Base-by-base conservation (phyloP, 495 filamentous ascomycete species). In the Wilcoxina mikolae region DNA sequence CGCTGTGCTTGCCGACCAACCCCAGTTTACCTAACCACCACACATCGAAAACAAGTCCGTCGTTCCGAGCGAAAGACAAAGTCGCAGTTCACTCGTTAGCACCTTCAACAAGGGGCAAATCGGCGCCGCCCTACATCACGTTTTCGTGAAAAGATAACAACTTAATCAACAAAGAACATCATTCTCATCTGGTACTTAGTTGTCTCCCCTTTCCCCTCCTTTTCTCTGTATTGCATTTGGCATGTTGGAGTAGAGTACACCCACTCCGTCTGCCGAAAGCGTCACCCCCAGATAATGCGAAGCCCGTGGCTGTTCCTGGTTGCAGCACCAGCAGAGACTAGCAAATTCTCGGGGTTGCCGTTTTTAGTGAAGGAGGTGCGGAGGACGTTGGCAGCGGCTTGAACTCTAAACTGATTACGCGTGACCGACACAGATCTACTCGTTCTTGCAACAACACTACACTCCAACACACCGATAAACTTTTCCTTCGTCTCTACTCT, bases 401-500 rank as follows among this genome's bases (percentile, higher is more conserved):
- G 46, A 49, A 49, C 46, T 49, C 49, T n/a, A 25, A 52, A 52
- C 49, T 52, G 49, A 52, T 52, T 41, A 39, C 49, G 49, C 49
- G 31, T 52, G 49, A 52, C 49, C 17, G 22, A 43, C 9, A 51
- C 51, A 54, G 38, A 54, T 54, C 35, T 54, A 28, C 20, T 35
- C 10, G 27, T 24, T 17, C 2, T 23, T 28, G 31, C n/a, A 52
- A 39, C 47, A 50, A 52, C 49, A 38, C 23, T 25, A 52, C 51
- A 15, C 38, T 44, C 38, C 35, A 26, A 43, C 51, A 12, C 51
- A 45, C 51, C 51, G 51, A 44, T 31, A 43, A 44, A 44, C 51
- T 56, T 58, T 56, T 53, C 52, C 44, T 64, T 53, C 51, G 48
- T 60, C 47, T 43, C 29, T 44, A 22, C 22, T 23, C 17, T 18